Conservation (phyloP, 1,284 basidiomycete species). For the Flammula alnicola region DNA sequence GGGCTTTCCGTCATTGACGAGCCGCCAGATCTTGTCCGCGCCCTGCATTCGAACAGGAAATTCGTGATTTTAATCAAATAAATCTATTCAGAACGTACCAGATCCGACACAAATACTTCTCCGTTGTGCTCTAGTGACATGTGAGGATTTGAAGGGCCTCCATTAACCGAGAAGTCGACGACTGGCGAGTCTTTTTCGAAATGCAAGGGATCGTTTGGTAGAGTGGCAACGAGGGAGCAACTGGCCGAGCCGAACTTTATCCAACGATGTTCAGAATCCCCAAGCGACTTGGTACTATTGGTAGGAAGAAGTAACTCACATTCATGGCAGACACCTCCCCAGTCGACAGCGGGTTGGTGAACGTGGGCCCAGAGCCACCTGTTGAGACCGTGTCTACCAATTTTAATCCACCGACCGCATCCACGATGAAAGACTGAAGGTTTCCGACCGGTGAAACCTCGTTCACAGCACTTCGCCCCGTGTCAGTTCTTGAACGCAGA, state of each 20-base stretch:
- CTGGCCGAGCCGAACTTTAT: constrained; percentile 59
- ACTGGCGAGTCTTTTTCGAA: constrained; percentile 46
- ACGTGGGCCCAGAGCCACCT: constrained; percentile 54
- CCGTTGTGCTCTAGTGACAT: constrained; percentile 55
- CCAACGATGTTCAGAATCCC: no score
- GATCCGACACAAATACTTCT: constrained; percentile 60
- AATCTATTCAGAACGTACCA: constrained; percentile 39
- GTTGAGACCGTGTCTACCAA: constrained; percentile 50
- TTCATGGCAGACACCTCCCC: constrained; percentile 64
- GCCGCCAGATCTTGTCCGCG: constrained; percentile 64
- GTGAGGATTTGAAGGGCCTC: constrained; percentile 55
- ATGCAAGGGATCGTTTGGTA: constrained; percentile 43
- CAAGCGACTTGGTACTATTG: background rate
- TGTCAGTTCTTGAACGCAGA: constrained; percentile 6
- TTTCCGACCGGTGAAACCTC: constrained; percentile 46
- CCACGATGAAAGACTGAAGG: constrained; percentile 57
- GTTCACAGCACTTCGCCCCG: constrained; percentile 49
- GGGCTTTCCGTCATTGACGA: constrained; percentile 45
- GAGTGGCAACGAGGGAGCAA: constrained; percentile 52
- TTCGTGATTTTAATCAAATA: background rate
- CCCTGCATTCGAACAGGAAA: constrained; percentile 42
- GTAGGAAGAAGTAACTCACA: constrained; percentile 32
- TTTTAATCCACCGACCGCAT: constrained; percentile 42
- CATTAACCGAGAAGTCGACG: constrained; percentile 51
- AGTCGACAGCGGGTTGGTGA: constrained; percentile 50